These are phyloP conservation scores for Hymenochaete sp. DNA, from an alignment of 1,284 basidiomycete species.

Conservation along the genomic window DNA sequence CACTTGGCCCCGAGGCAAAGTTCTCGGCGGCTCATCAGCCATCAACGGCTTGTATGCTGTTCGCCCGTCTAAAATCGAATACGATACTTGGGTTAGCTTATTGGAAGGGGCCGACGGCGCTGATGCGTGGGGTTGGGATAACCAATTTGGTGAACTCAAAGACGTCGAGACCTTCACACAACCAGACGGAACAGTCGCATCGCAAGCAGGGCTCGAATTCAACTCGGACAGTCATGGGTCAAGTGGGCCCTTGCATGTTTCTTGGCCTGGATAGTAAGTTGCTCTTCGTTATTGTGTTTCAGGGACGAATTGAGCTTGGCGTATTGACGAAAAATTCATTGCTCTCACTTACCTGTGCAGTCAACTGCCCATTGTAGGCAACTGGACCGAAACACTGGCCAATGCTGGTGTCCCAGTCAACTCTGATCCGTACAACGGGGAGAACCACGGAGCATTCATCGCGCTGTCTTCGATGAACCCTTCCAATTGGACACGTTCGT, in stretches of 20 bases:
- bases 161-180: slow-evolving; percentile 39
- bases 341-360: slow-evolving; percentile 21
- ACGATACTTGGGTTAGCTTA: slow-evolving; percentile 46
- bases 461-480: slow-evolving; percentile 59
- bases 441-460: slow-evolving; percentile 45
- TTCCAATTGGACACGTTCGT: slow-evolving; percentile 56
- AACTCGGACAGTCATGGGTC: slow-evolving; percentile 35
- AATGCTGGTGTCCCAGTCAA: slow-evolving; percentile 35
- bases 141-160: slow-evolving; percentile 44
- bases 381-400: slow-evolving; percentile 44
- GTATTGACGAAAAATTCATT: slow-evolving; percentile 10
- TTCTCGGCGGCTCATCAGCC: slow-evolving; percentile 63
- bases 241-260: slow-evolving; percentile 37
- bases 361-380: slow-evolving; percentile 39
- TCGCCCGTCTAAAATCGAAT: slow-evolving; percentile 42
- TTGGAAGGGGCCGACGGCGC: slow-evolving; percentile 28
- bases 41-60: slow-evolving; percentile 68
- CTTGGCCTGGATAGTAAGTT: slow-evolving; percentile 45
- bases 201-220: slow-evolving; percentile 34
- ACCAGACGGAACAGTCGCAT: slow-evolving; percentile 30
- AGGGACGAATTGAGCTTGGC: no score
- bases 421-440: slow-evolving; percentile 40
- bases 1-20: slow-evolving; percentile 56
- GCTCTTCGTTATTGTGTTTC: slow-evolving; percentile 5
- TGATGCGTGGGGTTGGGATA: slow-evolving; percentile 49